Base-by-base conservation (phyloP, 106 monocot species). In the Allium fistulosum region DNA sequence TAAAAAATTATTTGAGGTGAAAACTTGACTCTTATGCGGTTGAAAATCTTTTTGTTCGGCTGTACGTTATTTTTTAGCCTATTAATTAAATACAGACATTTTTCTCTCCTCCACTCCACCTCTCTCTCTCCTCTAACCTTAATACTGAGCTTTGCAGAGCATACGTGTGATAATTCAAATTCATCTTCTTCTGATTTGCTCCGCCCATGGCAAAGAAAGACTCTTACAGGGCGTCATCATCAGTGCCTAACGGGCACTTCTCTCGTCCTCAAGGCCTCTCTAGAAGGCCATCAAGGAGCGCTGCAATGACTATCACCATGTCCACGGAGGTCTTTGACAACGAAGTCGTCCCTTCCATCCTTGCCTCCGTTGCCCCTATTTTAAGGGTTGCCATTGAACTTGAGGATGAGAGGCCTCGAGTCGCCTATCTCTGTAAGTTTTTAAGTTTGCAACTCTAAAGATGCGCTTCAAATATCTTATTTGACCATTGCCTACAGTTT, bases 301-400 rank as follows among this genome's bases (percentile, higher is more conserved):
- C 87, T n/a, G 83, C 84, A 48, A 84, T 81, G 90, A 76, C 75
- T 67, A 83, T 82, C 37, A 83, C 84, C 37, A 37, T 37, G 93
- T 22, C 22, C 22, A 22, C 22, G 22, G 22, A 22, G 22, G 22
- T 22, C 22, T 22, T 22, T 22, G 22, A 22, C 22, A 22, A 22
- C 76, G 92, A 92, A 79, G 92, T 92, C 3, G 97, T 90, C 4
- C 97, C 97, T 12, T 80, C 97, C 9, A 78, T 90, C 13, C 83
- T 99, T 47, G 82, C 72, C 37, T 80, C 82, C 69, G 90, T 93
- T 59, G 87, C 80, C 0, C 93, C 89, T 13, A 80, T 99, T 59
- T 87, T 99, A 17, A 87, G 99, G 58, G 93, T 90, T 57, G 99
- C 99, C 14, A 78, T 84, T 46, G 99, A 99, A 73, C 75, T 99